These are phyloP conservation scores for Chiua virens DNA, from an alignment of 768 basidiomycete genomes.

Conservation along the genomic window DNA sequence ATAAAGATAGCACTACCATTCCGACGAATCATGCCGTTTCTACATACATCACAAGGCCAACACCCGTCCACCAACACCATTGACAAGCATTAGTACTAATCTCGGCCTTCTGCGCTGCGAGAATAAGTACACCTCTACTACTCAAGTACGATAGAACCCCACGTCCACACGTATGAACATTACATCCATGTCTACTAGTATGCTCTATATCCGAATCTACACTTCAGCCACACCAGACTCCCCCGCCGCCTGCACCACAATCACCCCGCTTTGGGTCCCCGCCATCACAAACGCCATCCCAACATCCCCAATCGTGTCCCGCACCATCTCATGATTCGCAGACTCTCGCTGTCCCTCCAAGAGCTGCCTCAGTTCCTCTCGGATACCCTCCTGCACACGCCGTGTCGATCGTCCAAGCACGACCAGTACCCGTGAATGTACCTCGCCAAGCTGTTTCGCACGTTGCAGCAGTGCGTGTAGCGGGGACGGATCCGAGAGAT, in stretches of 20 bases:
- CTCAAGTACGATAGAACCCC: no score
- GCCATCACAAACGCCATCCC: constrained; percentile 72
- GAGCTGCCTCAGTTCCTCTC: constrained; percentile 55
- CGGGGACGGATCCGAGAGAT: constrained; percentile 48
- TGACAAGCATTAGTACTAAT: no score
- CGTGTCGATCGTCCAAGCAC: constrained; percentile 77
- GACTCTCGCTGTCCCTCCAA: constrained; percentile 29
- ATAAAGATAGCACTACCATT: no score
- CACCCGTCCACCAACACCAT: no score
- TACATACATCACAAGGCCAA: no score
- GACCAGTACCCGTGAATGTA: constrained; percentile 48
- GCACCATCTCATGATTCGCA: constrained; percentile 38
- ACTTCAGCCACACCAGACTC: constrained; percentile 6
- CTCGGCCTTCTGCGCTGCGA: no score
- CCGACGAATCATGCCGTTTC: no score
- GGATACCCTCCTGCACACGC: constrained; percentile 59
- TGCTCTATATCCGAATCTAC: not conserved
- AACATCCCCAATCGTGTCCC: constrained; percentile 85
- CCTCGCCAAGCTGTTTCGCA: constrained; percentile 29
- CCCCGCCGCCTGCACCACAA: constrained; percentile 66
- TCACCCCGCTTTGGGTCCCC: constrained; percentile 54
- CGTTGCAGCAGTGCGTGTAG: constrained; percentile 56
- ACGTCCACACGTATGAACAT: no score
- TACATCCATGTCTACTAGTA: no score
- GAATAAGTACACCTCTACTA: no score